Evolutionary conservation across 495 filamentous ascomycete genomes (phyloP).

Genomic region (Penicillium samsonianum): DNA sequence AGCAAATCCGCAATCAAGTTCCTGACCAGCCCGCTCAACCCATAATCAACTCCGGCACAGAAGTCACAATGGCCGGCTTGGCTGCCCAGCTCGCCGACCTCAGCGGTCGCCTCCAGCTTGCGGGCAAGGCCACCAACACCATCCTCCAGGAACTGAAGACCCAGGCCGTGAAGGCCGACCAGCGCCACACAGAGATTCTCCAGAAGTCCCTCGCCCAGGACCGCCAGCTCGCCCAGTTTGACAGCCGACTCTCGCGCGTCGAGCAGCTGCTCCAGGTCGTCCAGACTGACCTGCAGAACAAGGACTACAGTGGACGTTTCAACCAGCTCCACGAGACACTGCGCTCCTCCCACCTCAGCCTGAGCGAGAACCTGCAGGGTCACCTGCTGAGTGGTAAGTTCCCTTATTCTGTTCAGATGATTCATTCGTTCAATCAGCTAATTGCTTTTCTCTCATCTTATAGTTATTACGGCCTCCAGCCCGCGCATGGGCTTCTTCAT

Average conservation of each 20-base stretch:
- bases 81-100: constrained; percentile 75
- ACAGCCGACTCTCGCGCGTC: constrained; percentile 57
- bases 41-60: constrained; percentile 47
- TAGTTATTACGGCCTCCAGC: constrained; percentile 60
- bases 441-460: constrained; percentile 15
- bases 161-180: constrained; percentile 52
- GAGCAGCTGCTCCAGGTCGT: constrained; percentile 54
- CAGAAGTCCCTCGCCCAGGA: constrained; percentile 48
- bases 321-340: constrained; percentile 72
- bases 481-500: constrained; percentile 74
- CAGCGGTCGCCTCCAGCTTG: constrained; percentile 72
- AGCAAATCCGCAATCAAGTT: constrained; percentile 37
- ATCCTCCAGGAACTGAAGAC: constrained; percentile 63
- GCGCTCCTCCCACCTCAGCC: constrained; percentile 66
- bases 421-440: background rate
- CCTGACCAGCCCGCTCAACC: constrained; percentile 12
- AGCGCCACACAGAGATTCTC: constrained; percentile 59
- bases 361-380: constrained; percentile 55
- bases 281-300: constrained; percentile 67
- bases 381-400: constrained; percentile 38
- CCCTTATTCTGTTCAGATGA: background rate
- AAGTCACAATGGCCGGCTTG: constrained; percentile 32
- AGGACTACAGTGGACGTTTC: constrained; percentile 70
- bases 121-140: constrained; percentile 70
- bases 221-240: constrained; percentile 30